Evolutionary conservation across 805 yeast genomes (phyloP).

Genomic region (Starmerella powellii): DNA sequence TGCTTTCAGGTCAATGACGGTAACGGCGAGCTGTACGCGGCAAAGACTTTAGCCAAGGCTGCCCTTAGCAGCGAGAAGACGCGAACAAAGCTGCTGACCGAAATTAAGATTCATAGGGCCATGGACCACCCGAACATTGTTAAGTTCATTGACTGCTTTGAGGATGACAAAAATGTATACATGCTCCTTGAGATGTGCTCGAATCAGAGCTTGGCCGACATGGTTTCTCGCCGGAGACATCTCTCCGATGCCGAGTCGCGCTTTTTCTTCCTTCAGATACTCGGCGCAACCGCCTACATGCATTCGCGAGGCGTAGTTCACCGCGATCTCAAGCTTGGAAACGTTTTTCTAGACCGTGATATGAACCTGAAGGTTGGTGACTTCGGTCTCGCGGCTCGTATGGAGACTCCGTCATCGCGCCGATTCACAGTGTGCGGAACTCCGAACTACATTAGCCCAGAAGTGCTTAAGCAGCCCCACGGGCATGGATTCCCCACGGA

Average conservation of each 20-base stretch:
- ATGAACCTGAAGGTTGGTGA: slow-evolving; percentile 96
- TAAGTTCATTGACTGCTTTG: slow-evolving; percentile 90
- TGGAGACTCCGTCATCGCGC: slow-evolving; percentile 56
- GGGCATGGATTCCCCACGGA: slow-evolving; percentile 95
- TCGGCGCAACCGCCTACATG: slow-evolving; percentile 88
- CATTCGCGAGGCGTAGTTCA: slow-evolving; percentile 88
- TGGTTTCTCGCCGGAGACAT: slow-evolving; percentile 70
- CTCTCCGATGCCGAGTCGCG: slow-evolving; percentile 87
- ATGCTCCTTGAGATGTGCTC: slow-evolving; percentile 90
- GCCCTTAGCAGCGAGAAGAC: slow-evolving; percentile 87
- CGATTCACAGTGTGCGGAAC: slow-evolving; percentile 96
- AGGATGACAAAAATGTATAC: slow-evolving; percentile 89
- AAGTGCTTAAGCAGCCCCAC: slow-evolving; percentile 52
- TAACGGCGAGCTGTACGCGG: slow-evolving; percentile 74
- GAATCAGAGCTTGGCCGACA: slow-evolving; percentile 86
- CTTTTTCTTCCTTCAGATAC: slow-evolving; percentile 76
- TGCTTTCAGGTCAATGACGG: slow-evolving; percentile 95
- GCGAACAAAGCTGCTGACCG: slow-evolving; percentile 62
- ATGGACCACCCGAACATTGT: slow-evolving; percentile 84
- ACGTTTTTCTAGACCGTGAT: slow-evolving; percentile 82
- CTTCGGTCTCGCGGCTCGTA: slow-evolving; percentile 95
- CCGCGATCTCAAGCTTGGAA: slow-evolving; percentile 91
- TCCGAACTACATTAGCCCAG: slow-evolving; percentile 98
- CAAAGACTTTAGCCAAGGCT: slow-evolving; percentile 94
- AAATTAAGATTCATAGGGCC: slow-evolving; percentile 86